These are phyloP conservation scores for Ophiostoma sp. DNA, from an alignment of 2,329 filamentous ascomycete genomes.

Conservation along the genomic window DNA sequence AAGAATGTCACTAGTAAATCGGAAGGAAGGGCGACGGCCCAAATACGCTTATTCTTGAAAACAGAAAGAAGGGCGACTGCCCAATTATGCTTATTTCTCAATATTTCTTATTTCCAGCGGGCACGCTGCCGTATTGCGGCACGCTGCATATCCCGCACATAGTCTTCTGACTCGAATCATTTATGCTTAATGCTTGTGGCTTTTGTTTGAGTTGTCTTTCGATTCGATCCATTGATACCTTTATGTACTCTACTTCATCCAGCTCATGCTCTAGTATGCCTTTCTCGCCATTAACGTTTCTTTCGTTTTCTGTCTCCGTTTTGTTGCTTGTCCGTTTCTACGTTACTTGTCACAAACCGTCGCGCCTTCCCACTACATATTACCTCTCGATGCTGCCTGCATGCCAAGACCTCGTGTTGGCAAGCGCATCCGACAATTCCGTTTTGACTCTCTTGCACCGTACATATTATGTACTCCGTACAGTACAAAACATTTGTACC, in stretches of 20 bases:
- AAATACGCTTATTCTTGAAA: background rate
- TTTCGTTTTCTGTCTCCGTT: too few species aligned
- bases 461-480: background rate
- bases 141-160: background rate
- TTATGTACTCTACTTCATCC: background rate
- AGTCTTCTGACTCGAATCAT: background rate
- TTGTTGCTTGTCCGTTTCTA: background rate
- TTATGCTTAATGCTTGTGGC: background rate
- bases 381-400: constrained; percentile 6
- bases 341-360: background rate
- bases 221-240: background rate
- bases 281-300: background rate
- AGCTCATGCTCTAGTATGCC: background rate
- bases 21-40: background rate
- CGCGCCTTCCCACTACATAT: background rate
- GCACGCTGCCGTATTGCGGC: background rate
- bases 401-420: constrained; percentile 24
- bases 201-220: background rate
- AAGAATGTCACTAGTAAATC: background rate
- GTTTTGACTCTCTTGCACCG: background rate
- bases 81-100: background rate
- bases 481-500: too few species aligned
- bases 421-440: constrained; percentile 12
- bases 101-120: too few species aligned
- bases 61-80: background rate